Evolutionary conservation across 768 basidiomycete species (phyloP).

Genomic region (Amyloporia xantha): DNA sequence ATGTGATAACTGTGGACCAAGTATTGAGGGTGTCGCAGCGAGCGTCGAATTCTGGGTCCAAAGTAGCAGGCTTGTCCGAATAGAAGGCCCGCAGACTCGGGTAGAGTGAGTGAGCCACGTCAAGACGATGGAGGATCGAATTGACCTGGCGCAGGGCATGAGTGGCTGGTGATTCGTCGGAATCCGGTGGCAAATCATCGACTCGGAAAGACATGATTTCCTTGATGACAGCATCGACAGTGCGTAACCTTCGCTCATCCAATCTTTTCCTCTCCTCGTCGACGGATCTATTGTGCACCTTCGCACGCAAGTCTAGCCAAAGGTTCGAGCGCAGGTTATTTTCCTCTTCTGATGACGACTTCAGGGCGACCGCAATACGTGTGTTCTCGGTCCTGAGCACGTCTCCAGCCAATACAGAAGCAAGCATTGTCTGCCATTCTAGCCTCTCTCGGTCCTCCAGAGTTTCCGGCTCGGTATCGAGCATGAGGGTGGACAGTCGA

Average conservation of each 20-base stretch:
- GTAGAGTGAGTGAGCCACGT: conserved; percentile 81
- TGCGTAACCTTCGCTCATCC: conserved; percentile 76
- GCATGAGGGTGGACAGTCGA: conserved; percentile 42
- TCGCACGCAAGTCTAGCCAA: conserved; percentile 90
- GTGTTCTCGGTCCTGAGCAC: conserved; percentile 94
- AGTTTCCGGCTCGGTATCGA: conserved; percentile 62
- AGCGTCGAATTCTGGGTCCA: conserved; percentile 61
- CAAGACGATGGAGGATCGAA: conserved; percentile 64
- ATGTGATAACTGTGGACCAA: conserved; percentile 83
- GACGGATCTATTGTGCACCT: conserved; percentile 69
- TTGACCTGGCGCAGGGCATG: conserved; percentile 56
- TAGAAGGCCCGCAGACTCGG: conserved; percentile 78
- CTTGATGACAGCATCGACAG: conserved; percentile 76
- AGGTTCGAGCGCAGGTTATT: conserved; percentile 60
- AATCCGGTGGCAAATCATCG: conserved; percentile 30
- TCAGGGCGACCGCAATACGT: conserved; percentile 76
- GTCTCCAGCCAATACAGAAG: conserved; percentile 89
- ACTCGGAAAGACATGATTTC: conserved; percentile 78
- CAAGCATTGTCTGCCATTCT: conserved; percentile 95
- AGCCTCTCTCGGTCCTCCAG: conserved; percentile 73
- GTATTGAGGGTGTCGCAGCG: conserved; percentile 85
- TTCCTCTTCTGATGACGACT: conserved; percentile 63
- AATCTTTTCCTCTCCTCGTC: conserved; percentile 77
- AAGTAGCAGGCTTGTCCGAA: conserved; percentile 67
- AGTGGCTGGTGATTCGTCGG: conserved; percentile 31